Evolutionary conservation across 768 basidiomycete species (phyloP), one percentile per base, ranked within the genome.

Genomic region (Termitomyces sp.): DNA sequence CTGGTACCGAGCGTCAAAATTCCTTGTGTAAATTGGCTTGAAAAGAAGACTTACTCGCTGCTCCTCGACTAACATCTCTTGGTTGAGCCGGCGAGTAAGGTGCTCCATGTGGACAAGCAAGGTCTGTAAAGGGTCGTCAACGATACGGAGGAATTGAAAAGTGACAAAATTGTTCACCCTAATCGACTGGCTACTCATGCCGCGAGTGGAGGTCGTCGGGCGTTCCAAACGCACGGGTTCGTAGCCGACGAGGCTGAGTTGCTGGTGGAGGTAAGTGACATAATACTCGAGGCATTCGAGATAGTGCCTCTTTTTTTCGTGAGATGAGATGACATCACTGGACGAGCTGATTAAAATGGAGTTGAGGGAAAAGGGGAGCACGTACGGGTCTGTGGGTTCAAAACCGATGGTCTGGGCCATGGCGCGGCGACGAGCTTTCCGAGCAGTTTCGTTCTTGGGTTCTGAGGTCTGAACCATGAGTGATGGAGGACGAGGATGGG

Each of bases 281-380:
- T 89, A 91, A 59, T 86, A 81, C 63, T 91, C 88, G 7, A 91
- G 71, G 63, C 85, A 87, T 64, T 88, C 87, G 26, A 90, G 77
- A 65, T 90, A 89, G 64, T 85, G 79, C 2, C 88, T 74, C 64
- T 89, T 89, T 66, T 89, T 89, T 66, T 90, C 88, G 64, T 91
- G 88, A 6, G 87, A 88, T 3, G 88, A 86, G 57, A 91, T 89
- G n/a, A 78, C 78, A 53, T 89, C 88, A 1, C 86, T 87, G 59
- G 58, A 46, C 54, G 58, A 41, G 61, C 56, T 38, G 35, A 57
- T 43, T 20, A 60, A 51, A 16, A 43, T 61, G 28, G 46, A 38
- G 2, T 46, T 7, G 44, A 26, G 7, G 38, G 20, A 38, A 50
- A 50, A 44, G 20, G 7, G 30, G 47, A 30, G 48, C 47, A 10